Base-by-base conservation (phyloP, 768 basidiomycete genomes). In the Pleurotus djamor region DNA sequence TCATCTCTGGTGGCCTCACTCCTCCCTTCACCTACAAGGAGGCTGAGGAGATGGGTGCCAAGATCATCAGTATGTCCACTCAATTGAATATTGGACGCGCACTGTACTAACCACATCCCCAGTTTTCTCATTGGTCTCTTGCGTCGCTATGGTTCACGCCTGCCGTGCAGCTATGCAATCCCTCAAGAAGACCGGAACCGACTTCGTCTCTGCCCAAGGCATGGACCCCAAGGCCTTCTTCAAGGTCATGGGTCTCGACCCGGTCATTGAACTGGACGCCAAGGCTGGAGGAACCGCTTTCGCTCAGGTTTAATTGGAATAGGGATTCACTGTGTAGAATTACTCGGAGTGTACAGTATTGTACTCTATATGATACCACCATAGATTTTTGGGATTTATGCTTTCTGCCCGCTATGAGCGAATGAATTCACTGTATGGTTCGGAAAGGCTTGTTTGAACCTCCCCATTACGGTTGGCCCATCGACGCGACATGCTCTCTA, bases 221-320 rank as follows among this genome's bases (percentile, higher is more conserved):
- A 89, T 91, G 89, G 87, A 89, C 64, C 89, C 89, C 6, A 87
- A 86, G 67, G 78, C 82, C 47, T 91, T 91, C 79, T 91, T 91
- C 69, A 82, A 87, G 66, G 85, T 89, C 55, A 87, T 90, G 87
- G 87, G 86, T 59, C 74, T 89, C 4, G 71, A 78, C 38, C 81
- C 85, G 10, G 73, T 87, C 8, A 69, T 84, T 28, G 72, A 77
- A 37, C 75, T 88, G 13, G 87, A 88, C 52, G 74, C 80, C 1
- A 71, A 68, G 45, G 84, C 85, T 3, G 87, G 87, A 35, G 86
- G 86, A 52, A 79, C 76, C 48, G 82, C 87, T 1, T 88, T 85
- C 68, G 69, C 80, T 21, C 67, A 69, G 12, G 79, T 87, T 16
- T 86, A 71, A 78, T 14, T 12, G 16, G 45, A 47, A 47, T 17